Percentiles rank a stretch among this genome's conserved stretches.
phyloP scores from a whole-genome alignment of 345 rosid genomes.

The Gynandropsis gynandra region DNA sequence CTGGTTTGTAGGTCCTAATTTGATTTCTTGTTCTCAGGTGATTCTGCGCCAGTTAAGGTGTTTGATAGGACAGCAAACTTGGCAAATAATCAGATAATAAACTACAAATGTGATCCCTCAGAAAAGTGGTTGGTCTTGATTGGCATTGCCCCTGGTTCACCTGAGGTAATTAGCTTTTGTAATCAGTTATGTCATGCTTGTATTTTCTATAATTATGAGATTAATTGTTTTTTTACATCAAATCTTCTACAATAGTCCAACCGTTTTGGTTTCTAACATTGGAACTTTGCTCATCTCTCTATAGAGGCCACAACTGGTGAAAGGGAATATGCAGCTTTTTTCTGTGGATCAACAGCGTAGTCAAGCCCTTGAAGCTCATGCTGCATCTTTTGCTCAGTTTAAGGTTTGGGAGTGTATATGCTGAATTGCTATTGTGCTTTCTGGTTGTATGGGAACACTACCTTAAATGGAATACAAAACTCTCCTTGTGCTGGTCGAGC shows the following conservation, averaged over 20 bases:
- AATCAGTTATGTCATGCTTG: conserved; percentile 5
- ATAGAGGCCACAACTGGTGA: conserved; percentile 84
- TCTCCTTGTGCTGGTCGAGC: conserved; percentile 10
- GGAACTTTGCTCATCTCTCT: conserved; percentile 6
- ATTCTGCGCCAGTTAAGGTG: conserved; percentile 92
- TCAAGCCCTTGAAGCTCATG: conserved; percentile 99
- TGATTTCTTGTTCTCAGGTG: conserved; percentile 46
- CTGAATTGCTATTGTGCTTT: conserved; percentile 12
- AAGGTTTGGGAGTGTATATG: conserved; percentile 38
- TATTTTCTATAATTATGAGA: conserved; percentile 6
- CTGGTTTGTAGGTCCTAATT: conserved; percentile 4
- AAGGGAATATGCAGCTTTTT: conserved; percentile 92
- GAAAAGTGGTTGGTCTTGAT: conserved; percentile 97
- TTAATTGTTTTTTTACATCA: background rate
- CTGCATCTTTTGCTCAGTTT: conserved; percentile 90
- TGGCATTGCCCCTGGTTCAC: conserved; percentile 97
- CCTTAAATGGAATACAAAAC: conserved; percentile 9
- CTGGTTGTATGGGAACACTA: background rate
- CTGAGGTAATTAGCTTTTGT: conserved; percentile 54
- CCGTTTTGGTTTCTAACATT: conserved; percentile 6
- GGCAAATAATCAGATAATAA: conserved; percentile 89
- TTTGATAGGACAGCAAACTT: conserved; percentile 95
- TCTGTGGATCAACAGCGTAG: conserved; percentile 97
- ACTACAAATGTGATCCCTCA: conserved; percentile 85
- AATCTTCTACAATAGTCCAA: background rate